Percentiles rank a stretch among this genome's conserved stretches.
phyloP scores from a whole-genome alignment of 768 basidiomycete species.

The Tremella mesenterica region DNA sequence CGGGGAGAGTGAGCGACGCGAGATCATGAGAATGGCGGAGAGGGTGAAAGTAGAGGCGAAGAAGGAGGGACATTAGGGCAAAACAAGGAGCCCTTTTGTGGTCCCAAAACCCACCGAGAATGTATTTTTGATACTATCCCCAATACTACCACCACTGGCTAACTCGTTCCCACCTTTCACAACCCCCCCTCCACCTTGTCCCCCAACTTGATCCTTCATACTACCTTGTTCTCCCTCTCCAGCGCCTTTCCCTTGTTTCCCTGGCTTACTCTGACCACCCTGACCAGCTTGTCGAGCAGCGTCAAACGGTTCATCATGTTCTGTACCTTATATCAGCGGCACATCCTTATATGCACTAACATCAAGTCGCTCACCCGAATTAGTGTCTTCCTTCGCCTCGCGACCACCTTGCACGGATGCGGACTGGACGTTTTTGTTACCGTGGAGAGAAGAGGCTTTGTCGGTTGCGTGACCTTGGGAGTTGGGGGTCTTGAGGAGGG shows the following conservation, averaged over 20 bases:
- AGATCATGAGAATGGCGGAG: too few relatives aligned
- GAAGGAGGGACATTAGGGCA: background rate
- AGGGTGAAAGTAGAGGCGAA: background rate
- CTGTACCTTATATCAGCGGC: conserved; percentile 3
- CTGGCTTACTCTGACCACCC: conserved; percentile 13
- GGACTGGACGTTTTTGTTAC: conserved; percentile 32
- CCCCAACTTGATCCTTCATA: conserved; percentile 40
- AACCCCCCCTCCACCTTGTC: conserved; percentile 25
- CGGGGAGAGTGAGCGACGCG: too few relatives aligned
- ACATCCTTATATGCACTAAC: too few relatives aligned
- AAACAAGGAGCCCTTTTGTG: conserved; percentile 17
- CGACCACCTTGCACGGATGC: conserved; percentile 23
- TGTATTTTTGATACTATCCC: conserved; percentile 13
- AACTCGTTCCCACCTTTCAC: conserved; percentile 28
- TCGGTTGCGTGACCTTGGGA: conserved; percentile 35
- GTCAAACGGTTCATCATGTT: conserved; percentile 29
- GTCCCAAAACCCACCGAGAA: conserved; percentile 23
- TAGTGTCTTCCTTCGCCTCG: conserved; percentile 13
- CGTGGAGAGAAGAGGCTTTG: conserved; percentile 27
- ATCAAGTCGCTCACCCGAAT: background rate
- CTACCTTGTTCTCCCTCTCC: conserved; percentile 10
- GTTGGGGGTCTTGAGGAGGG: conserved; percentile 2
- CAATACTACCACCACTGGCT: conserved; percentile 19
- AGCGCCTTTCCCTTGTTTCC: conserved; percentile 11
- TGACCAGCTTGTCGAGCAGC: conserved; percentile 27